Conservation (phyloP, 2,329 filamentous ascomycete species). For the Cercospora zeae-maydis region DNA sequence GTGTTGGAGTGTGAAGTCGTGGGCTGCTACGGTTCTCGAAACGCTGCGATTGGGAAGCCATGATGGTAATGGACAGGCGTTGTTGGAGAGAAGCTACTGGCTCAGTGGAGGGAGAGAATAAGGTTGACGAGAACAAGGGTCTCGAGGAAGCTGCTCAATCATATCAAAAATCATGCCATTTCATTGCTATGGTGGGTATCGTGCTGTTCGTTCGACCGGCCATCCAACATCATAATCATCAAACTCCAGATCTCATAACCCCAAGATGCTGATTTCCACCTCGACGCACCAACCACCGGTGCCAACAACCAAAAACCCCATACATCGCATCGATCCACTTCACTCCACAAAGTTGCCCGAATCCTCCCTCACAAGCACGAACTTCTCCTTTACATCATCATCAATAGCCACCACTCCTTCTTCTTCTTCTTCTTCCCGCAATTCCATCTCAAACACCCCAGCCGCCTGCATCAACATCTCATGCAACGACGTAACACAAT, state of each 20-base stretch:
- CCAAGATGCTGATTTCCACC: too few relatives aligned
- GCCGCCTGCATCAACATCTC: conserved; percentile 13
- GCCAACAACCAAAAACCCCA: too few relatives aligned
- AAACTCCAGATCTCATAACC: background rate
- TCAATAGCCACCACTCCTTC: background rate
- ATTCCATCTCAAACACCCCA: conserved; percentile 6
- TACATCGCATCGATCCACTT: too few relatives aligned
- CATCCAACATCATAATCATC: background rate
- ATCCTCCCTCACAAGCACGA: background rate
- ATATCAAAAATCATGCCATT: background rate
- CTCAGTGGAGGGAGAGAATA: background rate
- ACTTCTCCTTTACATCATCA: background rate
- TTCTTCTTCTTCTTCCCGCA: background rate
- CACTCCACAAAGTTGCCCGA: background rate
- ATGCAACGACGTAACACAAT: conserved; percentile 16
- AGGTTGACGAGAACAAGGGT: background rate
- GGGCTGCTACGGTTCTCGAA: background rate
- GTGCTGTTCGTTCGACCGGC: background rate
- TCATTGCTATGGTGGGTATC: background rate
- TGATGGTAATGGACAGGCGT: background rate
- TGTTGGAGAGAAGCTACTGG: background rate
- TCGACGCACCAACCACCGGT: too few relatives aligned
- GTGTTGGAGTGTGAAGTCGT: background rate
- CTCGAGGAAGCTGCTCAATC: background rate
- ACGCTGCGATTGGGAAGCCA: background rate